phyloP scores from a whole-genome alignment of 2,329 filamentous ascomycete genomes.

The Capronia coronata region DNA sequence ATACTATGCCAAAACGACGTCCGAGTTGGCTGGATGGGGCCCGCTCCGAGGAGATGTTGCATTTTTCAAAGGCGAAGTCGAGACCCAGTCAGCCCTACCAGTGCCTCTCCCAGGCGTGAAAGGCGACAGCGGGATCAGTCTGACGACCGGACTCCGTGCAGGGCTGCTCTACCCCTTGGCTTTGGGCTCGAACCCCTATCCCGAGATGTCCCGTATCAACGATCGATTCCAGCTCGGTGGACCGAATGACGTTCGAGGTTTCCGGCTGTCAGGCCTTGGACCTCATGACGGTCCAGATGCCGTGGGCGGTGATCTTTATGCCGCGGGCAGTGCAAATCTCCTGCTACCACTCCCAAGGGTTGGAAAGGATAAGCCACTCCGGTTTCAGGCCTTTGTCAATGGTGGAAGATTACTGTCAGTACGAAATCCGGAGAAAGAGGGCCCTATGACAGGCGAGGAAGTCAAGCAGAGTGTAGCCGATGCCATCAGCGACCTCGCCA shows the following conservation, averaged over 20 bases:
- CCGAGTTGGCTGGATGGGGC: constrained; percentile 83
- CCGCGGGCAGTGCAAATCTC: constrained; percentile 79
- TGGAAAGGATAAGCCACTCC: constrained; percentile 74
- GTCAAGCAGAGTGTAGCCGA: constrained; percentile 41
- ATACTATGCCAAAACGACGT: constrained; percentile 68
- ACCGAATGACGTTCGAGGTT: constrained; percentile 89
- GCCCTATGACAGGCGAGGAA: constrained; percentile 44
- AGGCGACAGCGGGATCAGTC: constrained; percentile 67
- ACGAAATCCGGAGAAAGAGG: constrained; percentile 48
- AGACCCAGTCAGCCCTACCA: constrained; percentile 69
- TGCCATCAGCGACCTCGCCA: constrained; percentile 64
- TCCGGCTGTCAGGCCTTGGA: constrained; percentile 81
- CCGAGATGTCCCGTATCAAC: constrained; percentile 71
- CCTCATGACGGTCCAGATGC: constrained; percentile 80
- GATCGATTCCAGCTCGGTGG: constrained; percentile 94
- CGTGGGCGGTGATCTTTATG: constrained; percentile 85
- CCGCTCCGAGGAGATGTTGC: constrained; percentile 79
- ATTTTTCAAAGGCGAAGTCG: constrained; percentile 89
- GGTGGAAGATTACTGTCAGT: constrained; percentile 78
- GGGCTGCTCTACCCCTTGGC: constrained; percentile 79
- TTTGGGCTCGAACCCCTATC: constrained; percentile 48
- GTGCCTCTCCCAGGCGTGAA: constrained; percentile 63
- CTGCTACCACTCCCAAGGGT: constrained; percentile 77
- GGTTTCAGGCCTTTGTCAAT: constrained; percentile 86
- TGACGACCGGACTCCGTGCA: constrained; percentile 73